phyloP scores from a whole-genome alignment of 345 rosid species.

The Hibiscus trionum region DNA sequence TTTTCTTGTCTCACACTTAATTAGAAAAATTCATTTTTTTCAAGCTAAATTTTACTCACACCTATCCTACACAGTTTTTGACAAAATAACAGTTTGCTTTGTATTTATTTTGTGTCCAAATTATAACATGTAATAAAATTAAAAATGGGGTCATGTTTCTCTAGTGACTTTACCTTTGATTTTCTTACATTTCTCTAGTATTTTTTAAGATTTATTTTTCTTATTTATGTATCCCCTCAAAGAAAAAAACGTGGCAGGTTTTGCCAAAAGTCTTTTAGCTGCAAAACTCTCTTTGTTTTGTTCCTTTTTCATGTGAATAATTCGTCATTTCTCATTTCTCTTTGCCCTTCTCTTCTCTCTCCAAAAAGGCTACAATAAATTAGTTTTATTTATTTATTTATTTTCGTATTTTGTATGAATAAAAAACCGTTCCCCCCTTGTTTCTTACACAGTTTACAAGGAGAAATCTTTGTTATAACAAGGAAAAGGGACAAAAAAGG shows the following conservation, averaged over 20 bases:
- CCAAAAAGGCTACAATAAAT: slow-evolving; percentile 4
- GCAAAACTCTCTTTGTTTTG: neutral
- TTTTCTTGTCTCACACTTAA: too few species aligned
- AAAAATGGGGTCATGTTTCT: slow-evolving; percentile 16
- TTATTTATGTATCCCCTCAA: slow-evolving; percentile 3
- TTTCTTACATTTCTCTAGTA: neutral
- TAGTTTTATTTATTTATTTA: slow-evolving; percentile 2
- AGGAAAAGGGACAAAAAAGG: neutral
- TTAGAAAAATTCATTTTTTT: too few species aligned
- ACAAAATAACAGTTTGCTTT: neutral
- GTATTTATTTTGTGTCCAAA: neutral
- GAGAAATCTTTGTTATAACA: slow-evolving; percentile 9
- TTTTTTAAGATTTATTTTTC: neutral
- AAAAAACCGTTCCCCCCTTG: neutral
- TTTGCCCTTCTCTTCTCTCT: neutral
- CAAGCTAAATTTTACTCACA: too few species aligned
- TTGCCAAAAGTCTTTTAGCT: slow-evolving; percentile 9
- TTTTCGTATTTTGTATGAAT: neutral
- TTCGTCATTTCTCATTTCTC: neutral
- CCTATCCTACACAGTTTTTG: neutral
- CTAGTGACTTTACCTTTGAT: neutral
- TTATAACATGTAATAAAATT: neutral
- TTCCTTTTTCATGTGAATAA: neutral
- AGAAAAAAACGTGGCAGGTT: slow-evolving; percentile 14
- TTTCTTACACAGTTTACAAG: slow-evolving; percentile 6